A percentile compares a stretch with the other conserved stretches of the same genome.
These are phyloP conservation scores for Barbarea vulgaris DNA, from an alignment of 345 rosid species.

Conservation along the genomic window DNA sequence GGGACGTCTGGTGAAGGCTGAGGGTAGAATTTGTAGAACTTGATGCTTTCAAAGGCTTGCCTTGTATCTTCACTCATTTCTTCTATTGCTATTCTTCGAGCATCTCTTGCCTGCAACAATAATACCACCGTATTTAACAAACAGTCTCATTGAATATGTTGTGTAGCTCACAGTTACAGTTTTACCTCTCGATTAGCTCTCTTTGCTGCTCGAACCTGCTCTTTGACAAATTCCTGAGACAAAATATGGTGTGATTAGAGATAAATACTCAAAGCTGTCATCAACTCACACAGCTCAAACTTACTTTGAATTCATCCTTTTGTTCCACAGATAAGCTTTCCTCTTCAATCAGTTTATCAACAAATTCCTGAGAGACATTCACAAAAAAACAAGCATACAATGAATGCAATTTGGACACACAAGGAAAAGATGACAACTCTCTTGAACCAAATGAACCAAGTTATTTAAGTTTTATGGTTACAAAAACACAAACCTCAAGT, in stretches of 20 bases:
- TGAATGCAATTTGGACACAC: conserved; percentile 37
- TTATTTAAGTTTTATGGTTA: too few relatives aligned
- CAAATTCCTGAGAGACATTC: conserved; percentile 67
- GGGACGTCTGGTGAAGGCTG: conserved; percentile 61
- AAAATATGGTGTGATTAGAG: neutral
- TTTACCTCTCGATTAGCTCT: conserved; percentile 57
- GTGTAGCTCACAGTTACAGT: neutral
- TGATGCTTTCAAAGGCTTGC: conserved; percentile 56
- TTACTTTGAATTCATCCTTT: conserved; percentile 78
- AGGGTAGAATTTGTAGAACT: conserved; percentile 72
- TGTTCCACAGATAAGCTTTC: conserved; percentile 71
- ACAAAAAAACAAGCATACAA: neutral
- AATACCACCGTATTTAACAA: neutral
- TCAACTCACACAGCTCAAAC: conserved; percentile 4
- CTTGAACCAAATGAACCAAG: too few relatives aligned
- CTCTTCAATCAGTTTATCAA: conserved; percentile 55
- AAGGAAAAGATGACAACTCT: too few relatives aligned
- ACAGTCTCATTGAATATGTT: neutral
- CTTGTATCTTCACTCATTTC: conserved; percentile 80
- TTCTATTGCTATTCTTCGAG: conserved; percentile 68
- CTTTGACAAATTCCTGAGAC: conserved; percentile 70
- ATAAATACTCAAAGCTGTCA: neutral
- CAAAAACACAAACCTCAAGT: too few relatives aligned
- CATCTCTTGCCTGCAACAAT: conserved; percentile 70
- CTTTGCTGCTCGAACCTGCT: too few relatives aligned